phyloP scores from a whole-genome alignment of 2,329 filamentous ascomycete genomes.

The Ciborinia camelliae region DNA sequence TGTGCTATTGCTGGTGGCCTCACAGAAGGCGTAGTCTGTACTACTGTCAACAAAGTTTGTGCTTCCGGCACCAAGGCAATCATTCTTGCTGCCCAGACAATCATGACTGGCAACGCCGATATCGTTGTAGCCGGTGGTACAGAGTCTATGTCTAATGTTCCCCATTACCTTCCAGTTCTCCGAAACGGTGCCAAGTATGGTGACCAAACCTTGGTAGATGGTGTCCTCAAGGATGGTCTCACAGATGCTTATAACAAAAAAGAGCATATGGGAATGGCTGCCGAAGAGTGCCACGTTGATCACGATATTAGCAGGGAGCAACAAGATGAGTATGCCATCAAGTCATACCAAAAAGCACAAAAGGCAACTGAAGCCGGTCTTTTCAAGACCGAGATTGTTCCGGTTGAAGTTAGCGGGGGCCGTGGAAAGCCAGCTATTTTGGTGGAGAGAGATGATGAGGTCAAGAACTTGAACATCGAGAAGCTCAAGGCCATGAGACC shows the following conservation, averaged over 20 bases:
- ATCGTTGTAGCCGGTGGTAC: conserved; percentile 91
- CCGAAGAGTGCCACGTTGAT: conserved; percentile 85
- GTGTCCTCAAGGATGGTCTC: conserved; percentile 89
- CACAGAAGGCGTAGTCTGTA: conserved; percentile 73
- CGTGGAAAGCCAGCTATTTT: conserved; percentile 83
- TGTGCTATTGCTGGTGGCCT: conserved; percentile 89
- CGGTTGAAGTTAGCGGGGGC: conserved; percentile 81
- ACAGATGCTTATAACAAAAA: conserved; percentile 89
- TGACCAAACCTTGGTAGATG: conserved; percentile 83
- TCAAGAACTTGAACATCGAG: conserved; percentile 85
- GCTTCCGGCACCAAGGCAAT: conserved; percentile 93
- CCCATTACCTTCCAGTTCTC: conserved; percentile 88
- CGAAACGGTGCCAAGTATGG: conserved; percentile 92
- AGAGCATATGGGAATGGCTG: conserved; percentile 94
- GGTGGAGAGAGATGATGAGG: conserved; percentile 87
- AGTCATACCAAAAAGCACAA: conserved; percentile 90
- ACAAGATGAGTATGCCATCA: conserved; percentile 95
- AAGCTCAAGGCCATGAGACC: conserved; percentile 84
- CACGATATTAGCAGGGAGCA: conserved; percentile 76
- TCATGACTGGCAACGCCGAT: conserved; percentile 91
- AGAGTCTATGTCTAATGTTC: conserved; percentile 98
- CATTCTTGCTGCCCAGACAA: conserved; percentile 91
- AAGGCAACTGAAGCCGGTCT: conserved; percentile 75
- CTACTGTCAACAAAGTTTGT: conserved; percentile 98
- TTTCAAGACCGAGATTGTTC: conserved; percentile 84